Percentiles rank a stretch among this genome's conserved stretches.
phyloP scores from a whole-genome alignment of 495 filamentous ascomycete species.

The Patellaria atrata region DNA sequence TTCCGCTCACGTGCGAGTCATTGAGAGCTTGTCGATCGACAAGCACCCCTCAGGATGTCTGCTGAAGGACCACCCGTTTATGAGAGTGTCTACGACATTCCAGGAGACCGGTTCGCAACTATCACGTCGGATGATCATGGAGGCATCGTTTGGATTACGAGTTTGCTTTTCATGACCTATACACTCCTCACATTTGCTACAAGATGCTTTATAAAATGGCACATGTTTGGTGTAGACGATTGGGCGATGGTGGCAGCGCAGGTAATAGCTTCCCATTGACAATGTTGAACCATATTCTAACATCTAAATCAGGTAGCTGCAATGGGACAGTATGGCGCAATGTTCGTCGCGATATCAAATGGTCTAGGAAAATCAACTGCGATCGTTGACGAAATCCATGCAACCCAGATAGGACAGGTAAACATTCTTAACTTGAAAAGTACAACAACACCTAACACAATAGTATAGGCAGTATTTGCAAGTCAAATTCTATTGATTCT shows the following conservation, averaged over 20 bases:
- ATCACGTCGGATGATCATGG: slow-evolving; percentile 13
- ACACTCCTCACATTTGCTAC: slow-evolving; percentile 10
- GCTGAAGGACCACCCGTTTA: too few species aligned
- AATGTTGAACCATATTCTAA: neutral
- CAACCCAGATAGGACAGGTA: neutral
- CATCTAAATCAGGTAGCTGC: slow-evolving; percentile 1
- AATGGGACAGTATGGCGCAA: slow-evolving; percentile 4
- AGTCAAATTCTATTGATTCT: slow-evolving; percentile 10
- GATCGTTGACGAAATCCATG: neutral
- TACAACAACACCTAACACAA: neutral
- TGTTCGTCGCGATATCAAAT: slow-evolving; percentile 6
- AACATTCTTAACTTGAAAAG: neutral
- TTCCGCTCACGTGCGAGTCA: too few species aligned
- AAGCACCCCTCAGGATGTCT: too few species aligned
- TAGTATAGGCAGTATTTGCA: slow-evolving; percentile 4
- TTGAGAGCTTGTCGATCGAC: too few species aligned
- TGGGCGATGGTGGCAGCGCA: slow-evolving; percentile 13
- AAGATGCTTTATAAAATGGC: slow-evolving; percentile 14
- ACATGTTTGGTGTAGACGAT: slow-evolving; percentile 16
- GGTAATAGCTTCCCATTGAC: neutral
- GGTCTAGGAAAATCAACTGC: slow-evolving; percentile 7
- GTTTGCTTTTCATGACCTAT: slow-evolving; percentile 12
- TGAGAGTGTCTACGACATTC: too few species aligned
- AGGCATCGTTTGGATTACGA: slow-evolving; percentile 15
- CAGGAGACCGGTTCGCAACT: slow-evolving; percentile 1